A percentile compares a stretch with the other conserved stretches of the same genome.
These are phyloP conservation scores for Deinandra increscens DNA, from an alignment of 129 eudicot species.

Conservation along the genomic window DNA sequence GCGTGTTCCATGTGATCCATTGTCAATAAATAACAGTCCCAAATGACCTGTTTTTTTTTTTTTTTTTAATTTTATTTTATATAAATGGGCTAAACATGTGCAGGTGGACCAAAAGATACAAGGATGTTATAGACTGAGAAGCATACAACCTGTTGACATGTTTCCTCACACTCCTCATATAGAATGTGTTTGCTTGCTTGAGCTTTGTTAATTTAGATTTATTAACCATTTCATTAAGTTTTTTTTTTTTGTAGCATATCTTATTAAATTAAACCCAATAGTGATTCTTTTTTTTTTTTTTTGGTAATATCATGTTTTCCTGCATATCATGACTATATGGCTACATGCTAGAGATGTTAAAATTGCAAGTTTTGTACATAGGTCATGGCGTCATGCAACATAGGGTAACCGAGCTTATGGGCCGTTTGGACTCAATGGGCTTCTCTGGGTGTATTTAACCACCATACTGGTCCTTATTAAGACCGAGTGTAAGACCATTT, in stretches of 20 bases:
- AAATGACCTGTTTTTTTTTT: background rate
- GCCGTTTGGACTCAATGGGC: too few relatives aligned
- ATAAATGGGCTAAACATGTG: slow-evolving; percentile 12
- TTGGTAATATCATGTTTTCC: background rate
- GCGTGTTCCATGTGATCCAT: background rate
- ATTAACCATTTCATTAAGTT: background rate
- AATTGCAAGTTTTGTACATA: background rate
- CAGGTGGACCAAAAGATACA: slow-evolving; percentile 63
- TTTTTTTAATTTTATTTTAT: too few relatives aligned
- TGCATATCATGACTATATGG: background rate
- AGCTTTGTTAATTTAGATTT: slow-evolving; percentile 36
- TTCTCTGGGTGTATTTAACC: too few relatives aligned
- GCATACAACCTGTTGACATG: slow-evolving; percentile 94
- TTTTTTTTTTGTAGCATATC: background rate
- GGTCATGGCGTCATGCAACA: too few relatives aligned
- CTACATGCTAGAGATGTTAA: background rate
- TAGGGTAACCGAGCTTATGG: too few relatives aligned
- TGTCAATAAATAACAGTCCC: background rate
- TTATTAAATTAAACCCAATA: background rate
- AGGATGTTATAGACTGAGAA: slow-evolving; percentile 73
- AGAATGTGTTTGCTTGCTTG: slow-evolving; percentile 84
- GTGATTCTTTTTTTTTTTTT: background rate
- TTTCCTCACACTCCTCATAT: slow-evolving; percentile 97
- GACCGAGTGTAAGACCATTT: too few relatives aligned
- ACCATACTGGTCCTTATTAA: too few relatives aligned